Percentiles rank a stretch among this genome's conserved stretches.
Evolutionary conservation across 2,329 filamentous ascomycete genomes (phyloP).

Genomic region (Onygenales sp.): DNA sequence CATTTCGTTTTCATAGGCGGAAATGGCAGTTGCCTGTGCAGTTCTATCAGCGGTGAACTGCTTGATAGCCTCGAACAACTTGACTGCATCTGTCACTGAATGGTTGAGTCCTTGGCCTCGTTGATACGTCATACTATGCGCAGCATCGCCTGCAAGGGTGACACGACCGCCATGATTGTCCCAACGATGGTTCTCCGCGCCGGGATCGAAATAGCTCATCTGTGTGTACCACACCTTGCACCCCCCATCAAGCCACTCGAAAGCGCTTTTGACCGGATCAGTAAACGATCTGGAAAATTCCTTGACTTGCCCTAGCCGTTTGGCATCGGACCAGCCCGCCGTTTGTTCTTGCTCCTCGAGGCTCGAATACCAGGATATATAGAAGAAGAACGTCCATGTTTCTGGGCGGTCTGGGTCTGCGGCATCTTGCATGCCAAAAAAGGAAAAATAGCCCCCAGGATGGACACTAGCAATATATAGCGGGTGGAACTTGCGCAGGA

Average conservation of each 20-base stretch:
- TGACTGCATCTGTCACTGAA: slow-evolving; percentile 17
- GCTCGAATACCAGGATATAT: slow-evolving; percentile 14
- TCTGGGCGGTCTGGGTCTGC: slow-evolving; percentile 15
- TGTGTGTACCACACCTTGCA: slow-evolving; percentile 7
- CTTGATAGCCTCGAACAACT: slow-evolving; percentile 11
- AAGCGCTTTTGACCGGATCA: slow-evolving; percentile 16
- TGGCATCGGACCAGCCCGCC: slow-evolving; percentile 5
- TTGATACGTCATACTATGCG: slow-evolving; percentile 16
- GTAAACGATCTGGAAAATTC: slow-evolving; percentile 12
- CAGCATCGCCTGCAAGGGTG: slow-evolving; percentile 17
- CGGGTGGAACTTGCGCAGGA: slow-evolving; percentile 36
- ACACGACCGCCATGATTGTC: slow-evolving; percentile 15
- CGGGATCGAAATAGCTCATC: slow-evolving; percentile 14
- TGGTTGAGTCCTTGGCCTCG: slow-evolving; percentile 19
- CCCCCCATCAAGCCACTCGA: slow-evolving; percentile 17
- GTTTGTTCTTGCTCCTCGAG: slow-evolving; percentile 7
- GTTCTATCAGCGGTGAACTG: slow-evolving; percentile 6
- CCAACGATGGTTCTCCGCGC: slow-evolving; percentile 15
- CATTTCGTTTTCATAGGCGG: slow-evolving; percentile 26
- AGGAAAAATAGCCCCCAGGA: slow-evolving; percentile 35
- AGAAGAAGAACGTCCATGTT: slow-evolving; percentile 18
- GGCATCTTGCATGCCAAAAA: slow-evolving; percentile 31
- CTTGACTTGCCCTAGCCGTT: slow-evolving; percentile 15
- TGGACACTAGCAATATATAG: slow-evolving; percentile 36
- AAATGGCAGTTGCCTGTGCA: slow-evolving; percentile 13